These are phyloP conservation scores for Fusarium buharicum DNA, from an alignment of 2,329 filamentous ascomycete genomes.

Conservation along the genomic window DNA sequence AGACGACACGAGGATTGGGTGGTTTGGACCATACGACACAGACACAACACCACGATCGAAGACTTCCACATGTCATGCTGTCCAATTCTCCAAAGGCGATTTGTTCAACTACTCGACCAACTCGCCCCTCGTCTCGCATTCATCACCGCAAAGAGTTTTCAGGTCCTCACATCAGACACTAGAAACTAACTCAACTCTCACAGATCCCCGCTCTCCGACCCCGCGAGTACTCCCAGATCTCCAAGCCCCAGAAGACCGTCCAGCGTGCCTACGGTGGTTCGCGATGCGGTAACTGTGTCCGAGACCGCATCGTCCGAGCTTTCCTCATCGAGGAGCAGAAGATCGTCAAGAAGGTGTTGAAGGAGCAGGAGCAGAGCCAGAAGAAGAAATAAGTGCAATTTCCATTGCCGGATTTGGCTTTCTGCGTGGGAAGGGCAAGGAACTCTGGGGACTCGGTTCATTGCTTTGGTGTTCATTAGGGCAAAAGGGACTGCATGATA, in stretches of 20 bases:
- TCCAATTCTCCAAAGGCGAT: neutral
- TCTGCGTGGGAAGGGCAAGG: conserved; percentile 51
- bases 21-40: conserved; percentile 6
- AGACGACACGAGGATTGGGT: conserved; percentile 11
- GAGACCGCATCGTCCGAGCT: conserved; percentile 95
- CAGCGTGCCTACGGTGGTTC: conserved; percentile 98
- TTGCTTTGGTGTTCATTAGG: conserved; percentile 66
- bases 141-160: conserved; percentile 15
- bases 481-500: conserved; percentile 63
- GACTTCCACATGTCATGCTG: neutral
- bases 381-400: conserved; percentile 73
- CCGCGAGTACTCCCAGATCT: conserved; percentile 96
- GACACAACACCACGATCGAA: neutral
- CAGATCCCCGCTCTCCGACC: conserved; percentile 96
- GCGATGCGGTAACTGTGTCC: conserved; percentile 98
- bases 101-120: neutral
- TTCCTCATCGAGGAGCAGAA: conserved; percentile 99
- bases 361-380: conserved; percentile 87
- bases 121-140: conserved; percentile 7
- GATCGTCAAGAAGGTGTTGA: conserved; percentile 99
- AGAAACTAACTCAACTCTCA: conserved; percentile 29
- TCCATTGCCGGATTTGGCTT: conserved; percentile 48
- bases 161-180: neutral
- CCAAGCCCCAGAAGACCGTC: conserved; percentile 99
- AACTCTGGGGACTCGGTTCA: conserved; percentile 56